Conservation (phyloP, 257 asterid species). For the Craterostigma plantagineum region DNA sequence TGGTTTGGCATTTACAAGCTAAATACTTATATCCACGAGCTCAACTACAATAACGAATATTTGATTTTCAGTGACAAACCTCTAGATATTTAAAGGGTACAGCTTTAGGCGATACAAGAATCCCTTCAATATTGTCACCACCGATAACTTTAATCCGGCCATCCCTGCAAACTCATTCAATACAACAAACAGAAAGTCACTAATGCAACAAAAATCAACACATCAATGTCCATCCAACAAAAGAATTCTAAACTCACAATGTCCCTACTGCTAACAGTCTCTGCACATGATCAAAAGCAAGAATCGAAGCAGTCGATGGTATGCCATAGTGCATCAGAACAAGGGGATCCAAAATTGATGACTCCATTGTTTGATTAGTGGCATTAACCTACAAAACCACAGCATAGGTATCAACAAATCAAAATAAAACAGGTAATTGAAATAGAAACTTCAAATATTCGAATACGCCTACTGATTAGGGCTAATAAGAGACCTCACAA, state of each 20-base stretch:
- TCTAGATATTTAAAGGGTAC: slow-evolving; percentile 70
- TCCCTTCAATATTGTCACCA: slow-evolving; percentile 75
- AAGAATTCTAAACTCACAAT: slow-evolving; percentile 29
- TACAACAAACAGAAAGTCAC: slow-evolving; percentile 3
- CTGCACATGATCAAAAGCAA: slow-evolving; percentile 75
- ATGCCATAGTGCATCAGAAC: slow-evolving; percentile 80
- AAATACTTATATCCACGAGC: background rate
- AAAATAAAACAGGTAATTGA: no score
- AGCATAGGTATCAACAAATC: no score
- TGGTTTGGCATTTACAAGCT: no score
- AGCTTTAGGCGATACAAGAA: slow-evolving; percentile 65
- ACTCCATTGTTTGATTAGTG: slow-evolving; percentile 17
- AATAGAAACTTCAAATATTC: no score
- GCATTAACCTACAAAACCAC: slow-evolving; percentile 17
- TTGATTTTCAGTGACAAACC: slow-evolving; percentile 29
- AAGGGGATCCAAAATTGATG: slow-evolving; percentile 30
- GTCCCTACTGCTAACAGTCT: slow-evolving; percentile 86
- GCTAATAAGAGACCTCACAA: no score
- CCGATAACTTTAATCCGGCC: slow-evolving; percentile 89
- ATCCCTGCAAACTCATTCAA: slow-evolving; percentile 43
- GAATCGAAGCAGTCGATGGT: slow-evolving; percentile 74
- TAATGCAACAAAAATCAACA: background rate
- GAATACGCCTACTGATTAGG: no score
- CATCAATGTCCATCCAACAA: background rate
- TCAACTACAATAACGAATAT: background rate